phyloP scores from a whole-genome alignment of 2,329 filamentous ascomycete species.

The Botrytis pseudocinerea region DNA sequence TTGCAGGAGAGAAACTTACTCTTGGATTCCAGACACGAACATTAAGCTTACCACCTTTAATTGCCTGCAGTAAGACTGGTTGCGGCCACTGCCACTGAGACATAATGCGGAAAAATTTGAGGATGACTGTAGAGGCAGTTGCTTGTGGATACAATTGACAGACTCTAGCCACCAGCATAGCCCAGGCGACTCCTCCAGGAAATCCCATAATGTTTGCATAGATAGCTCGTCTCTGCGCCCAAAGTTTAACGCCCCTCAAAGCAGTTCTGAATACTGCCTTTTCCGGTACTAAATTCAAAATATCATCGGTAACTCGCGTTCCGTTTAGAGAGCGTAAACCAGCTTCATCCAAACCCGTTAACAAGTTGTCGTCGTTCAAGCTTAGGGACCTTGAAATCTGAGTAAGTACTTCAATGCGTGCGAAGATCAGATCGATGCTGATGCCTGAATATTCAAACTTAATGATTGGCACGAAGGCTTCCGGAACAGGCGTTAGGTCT shows the following conservation, averaged over 20 bases:
- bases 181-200: conserved; percentile 95
- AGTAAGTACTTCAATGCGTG: conserved; percentile 67
- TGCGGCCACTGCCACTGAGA: conserved; percentile 90
- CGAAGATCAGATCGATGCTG: conserved; percentile 92
- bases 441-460: conserved; percentile 91
- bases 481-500: conserved; percentile 80
- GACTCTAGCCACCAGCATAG: conserved; percentile 92
- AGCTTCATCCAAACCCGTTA: conserved; percentile 82
- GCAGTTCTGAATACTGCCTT: conserved; percentile 86
- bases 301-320: conserved; percentile 91
- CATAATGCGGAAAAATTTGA: conserved; percentile 94
- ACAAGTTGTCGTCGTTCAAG: conserved; percentile 78
- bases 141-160: conserved; percentile 96
- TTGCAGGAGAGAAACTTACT: conserved; percentile 49
- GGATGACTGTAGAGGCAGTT: conserved; percentile 81
- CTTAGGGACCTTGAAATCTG: conserved; percentile 72
- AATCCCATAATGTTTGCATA: conserved; percentile 97
- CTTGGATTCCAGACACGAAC: conserved; percentile 94
- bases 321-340: conserved; percentile 91
- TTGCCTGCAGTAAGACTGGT: conserved; percentile 85
- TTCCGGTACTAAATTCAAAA: conserved; percentile 84
- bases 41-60: conserved; percentile 78
- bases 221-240: conserved; percentile 88
- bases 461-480: conserved; percentile 95
- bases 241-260: conserved; percentile 89